These are phyloP conservation scores for Ogataea hybrid DNA, from an alignment of 1,139 yeast genomes.

Conservation along the genomic window DNA sequence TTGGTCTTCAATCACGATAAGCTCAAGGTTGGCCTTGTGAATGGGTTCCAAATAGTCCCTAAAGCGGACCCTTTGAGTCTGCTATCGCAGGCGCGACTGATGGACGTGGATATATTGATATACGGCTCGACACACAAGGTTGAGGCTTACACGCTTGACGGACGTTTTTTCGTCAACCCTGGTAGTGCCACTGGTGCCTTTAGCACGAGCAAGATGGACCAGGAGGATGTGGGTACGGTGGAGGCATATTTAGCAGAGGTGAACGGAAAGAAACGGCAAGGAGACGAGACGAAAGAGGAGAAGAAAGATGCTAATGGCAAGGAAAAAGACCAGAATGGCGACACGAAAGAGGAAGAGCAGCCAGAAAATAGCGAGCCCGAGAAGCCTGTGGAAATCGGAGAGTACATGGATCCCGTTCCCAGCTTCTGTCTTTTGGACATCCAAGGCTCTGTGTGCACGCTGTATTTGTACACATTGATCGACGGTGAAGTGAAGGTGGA, in stretches of 20 bases:
- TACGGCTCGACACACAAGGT: conserved; percentile 97
- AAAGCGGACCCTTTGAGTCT: conserved; percentile 83
- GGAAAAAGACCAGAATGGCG: conserved; percentile 13
- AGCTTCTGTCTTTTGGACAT: conserved; percentile 87
- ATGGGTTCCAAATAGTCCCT: conserved; percentile 84
- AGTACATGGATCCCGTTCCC: conserved; percentile 57
- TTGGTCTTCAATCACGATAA: conserved; percentile 67
- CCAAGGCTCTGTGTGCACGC: conserved; percentile 71
- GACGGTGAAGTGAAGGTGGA: conserved; percentile 90
- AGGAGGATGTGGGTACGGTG: conserved; percentile 31
- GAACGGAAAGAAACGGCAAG: conserved; percentile 24
- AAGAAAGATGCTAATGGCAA: conserved; percentile 23
- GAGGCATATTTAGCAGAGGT: conserved; percentile 22
- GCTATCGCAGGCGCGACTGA: conserved; percentile 78
- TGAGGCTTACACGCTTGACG: conserved; percentile 90
- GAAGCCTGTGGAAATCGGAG: conserved; percentile 35
- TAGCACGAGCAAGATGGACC: conserved; percentile 52
- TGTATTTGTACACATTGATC: conserved; percentile 79
- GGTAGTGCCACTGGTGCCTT: conserved; percentile 96
- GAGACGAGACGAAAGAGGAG: conserved; percentile 22
- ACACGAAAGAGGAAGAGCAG: conserved; percentile 14
- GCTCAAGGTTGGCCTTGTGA: conserved; percentile 78
- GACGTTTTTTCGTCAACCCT: conserved; percentile 89
- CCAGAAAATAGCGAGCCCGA: not conserved
- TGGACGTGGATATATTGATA: conserved; percentile 88